These are phyloP conservation scores for Aspergillus pseudotamarii DNA, from an alignment of 2,329 filamentous ascomycete genomes.

Conservation along the genomic window DNA sequence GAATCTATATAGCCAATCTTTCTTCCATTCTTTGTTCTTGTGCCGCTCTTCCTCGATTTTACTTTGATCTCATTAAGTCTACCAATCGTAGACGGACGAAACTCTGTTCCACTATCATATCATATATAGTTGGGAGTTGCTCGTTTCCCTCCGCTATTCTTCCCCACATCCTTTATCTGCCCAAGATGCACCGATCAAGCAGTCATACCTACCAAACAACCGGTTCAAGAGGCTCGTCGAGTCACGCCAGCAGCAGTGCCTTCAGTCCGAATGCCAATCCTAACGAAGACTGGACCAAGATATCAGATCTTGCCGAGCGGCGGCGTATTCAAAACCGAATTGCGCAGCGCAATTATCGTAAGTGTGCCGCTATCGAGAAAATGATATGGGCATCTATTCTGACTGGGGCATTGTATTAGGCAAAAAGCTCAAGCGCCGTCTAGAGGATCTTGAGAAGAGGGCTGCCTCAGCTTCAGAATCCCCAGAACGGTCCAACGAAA, in stretches of 20 bases:
- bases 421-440: constrained; percentile 69
- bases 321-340: constrained; percentile 96
- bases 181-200: constrained; percentile 36
- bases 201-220: constrained; percentile 32
- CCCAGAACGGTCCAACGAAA: constrained; percentile 60
- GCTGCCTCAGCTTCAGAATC: constrained; percentile 64
- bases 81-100: not conserved
- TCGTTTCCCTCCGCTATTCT: not conserved
- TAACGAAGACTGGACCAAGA: constrained; percentile 99
- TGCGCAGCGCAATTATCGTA: constrained; percentile 96
- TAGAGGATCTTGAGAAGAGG: constrained; percentile 66
- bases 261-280: constrained; percentile 93
- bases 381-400: not conserved
- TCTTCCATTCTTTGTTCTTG: constrained; percentile 10
- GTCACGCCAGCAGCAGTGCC: constrained; percentile 84
- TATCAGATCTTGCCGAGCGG: constrained; percentile 92
- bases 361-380: constrained; percentile 39
- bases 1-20: constrained; percentile 31
- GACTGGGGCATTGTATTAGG: constrained; percentile 39
- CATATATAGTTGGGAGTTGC: not conserved
- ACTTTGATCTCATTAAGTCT: constrained; percentile 3
- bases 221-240: constrained; percentile 66
- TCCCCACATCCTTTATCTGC: constrained; percentile 6
- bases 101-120: not conserved
- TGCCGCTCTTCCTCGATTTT: constrained; percentile 14